A percentile compares a stretch with the other conserved stretches of the same genome.
These are phyloP conservation scores for Dillenia suffruticosa DNA, from an alignment of 164 flowering plant species.

Conservation along the genomic window DNA sequence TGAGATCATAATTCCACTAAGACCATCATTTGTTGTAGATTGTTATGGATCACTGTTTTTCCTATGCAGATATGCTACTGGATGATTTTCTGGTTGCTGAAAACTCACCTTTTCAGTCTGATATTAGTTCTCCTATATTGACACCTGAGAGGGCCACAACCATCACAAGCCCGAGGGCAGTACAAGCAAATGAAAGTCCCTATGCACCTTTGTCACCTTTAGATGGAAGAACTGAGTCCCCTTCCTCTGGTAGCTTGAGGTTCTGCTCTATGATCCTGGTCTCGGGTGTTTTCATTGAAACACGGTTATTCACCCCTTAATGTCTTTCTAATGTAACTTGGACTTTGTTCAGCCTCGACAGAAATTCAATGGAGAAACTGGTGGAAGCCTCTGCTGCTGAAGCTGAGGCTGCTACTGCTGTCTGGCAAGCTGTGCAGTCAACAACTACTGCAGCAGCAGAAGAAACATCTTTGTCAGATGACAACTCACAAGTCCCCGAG, in stretches of 20 bases:
- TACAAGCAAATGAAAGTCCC: conserved; percentile 24
- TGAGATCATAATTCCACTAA: conserved; percentile 1
- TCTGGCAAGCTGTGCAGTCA: conserved; percentile 87
- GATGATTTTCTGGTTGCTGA: conserved; percentile 91
- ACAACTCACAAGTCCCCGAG: conserved; percentile 50
- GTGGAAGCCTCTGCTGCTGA: conserved; percentile 94
- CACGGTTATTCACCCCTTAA: not conserved
- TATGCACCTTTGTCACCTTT: conserved; percentile 19
- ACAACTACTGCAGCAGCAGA: conserved; percentile 48
- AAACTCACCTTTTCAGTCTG: conserved; percentile 75
- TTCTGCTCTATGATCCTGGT: conserved; percentile 16
- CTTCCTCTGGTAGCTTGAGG: conserved; percentile 49
- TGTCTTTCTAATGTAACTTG: not conserved
- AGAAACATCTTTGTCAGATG: conserved; percentile 55
- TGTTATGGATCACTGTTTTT: not conserved
- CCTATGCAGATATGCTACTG: conserved; percentile 68
- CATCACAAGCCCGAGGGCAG: conserved; percentile 35
- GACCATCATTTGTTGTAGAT: not conserved
- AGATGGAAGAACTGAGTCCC: conserved; percentile 27
- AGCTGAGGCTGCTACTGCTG: conserved; percentile 90
- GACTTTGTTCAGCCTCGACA: conserved; percentile 45
- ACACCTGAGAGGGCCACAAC: conserved; percentile 52
- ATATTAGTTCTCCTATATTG: conserved; percentile 36
- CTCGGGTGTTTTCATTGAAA: not conserved
- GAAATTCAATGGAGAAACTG: conserved; percentile 73